These are phyloP conservation scores for Entonaema liquescens DNA, from an alignment of 495 filamentous ascomycete species.

Conservation along the genomic window DNA sequence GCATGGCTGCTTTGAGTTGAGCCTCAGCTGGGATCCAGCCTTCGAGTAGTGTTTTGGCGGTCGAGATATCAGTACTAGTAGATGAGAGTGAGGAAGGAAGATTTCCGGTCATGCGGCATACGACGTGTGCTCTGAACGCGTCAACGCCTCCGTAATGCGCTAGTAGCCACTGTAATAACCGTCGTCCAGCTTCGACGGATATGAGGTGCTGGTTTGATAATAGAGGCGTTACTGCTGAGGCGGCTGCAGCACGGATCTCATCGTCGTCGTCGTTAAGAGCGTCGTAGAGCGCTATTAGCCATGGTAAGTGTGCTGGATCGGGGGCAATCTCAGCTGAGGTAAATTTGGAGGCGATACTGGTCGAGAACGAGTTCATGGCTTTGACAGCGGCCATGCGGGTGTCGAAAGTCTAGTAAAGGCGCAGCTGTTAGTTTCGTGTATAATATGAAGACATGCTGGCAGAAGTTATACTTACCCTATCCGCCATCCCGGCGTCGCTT, in stretches of 20 bases:
- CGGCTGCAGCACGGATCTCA: slow-evolving; percentile 75
- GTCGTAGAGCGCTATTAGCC: slow-evolving; percentile 60
- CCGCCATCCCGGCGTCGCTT: slow-evolving; percentile 49
- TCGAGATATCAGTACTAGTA: not conserved
- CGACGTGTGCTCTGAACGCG: slow-evolving; percentile 48
- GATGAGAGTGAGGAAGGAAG: not conserved
- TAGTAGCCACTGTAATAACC: slow-evolving; percentile 50
- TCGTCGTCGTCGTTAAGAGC: slow-evolving; percentile 88
- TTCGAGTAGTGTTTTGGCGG: not conserved
- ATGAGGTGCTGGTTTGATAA: slow-evolving; percentile 46
- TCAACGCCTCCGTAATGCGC: slow-evolving; percentile 30
- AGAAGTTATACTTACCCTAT: slow-evolving; percentile 49
- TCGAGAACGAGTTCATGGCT: slow-evolving; percentile 50
- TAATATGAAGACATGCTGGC: not conserved
- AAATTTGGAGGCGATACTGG: slow-evolving; percentile 29
- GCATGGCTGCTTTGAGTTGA: slow-evolving; percentile 59
- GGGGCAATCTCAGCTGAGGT: slow-evolving; percentile 17
- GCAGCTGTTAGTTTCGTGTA: slow-evolving; percentile 5
- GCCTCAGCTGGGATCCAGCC: slow-evolving; percentile 53
- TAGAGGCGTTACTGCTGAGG: slow-evolving; percentile 55
- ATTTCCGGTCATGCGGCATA: slow-evolving; percentile 49
- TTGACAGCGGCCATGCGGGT: slow-evolving; percentile 66
- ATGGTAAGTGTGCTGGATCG: slow-evolving; percentile 46
- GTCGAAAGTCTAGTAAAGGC: slow-evolving; percentile 65
- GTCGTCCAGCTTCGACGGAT: slow-evolving; percentile 51